Evolutionary conservation across 2,329 filamentous ascomycete species (phyloP).

Genomic region (Cytospora mali): DNA sequence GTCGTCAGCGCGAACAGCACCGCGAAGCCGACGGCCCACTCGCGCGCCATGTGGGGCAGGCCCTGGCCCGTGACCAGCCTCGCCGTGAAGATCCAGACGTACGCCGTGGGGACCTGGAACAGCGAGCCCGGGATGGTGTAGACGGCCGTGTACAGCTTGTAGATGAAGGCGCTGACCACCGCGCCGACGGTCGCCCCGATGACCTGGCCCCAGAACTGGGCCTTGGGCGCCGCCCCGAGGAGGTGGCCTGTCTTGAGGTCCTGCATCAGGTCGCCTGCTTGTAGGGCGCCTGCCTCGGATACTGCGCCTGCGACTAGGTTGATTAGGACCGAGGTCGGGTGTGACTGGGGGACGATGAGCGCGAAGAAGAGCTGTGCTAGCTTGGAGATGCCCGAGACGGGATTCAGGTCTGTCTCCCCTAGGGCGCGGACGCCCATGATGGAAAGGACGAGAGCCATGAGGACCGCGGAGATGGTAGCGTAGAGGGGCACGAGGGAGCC

Average conservation of each 20-base stretch:
- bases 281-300: slow-evolving; percentile 64
- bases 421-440: slow-evolving; percentile 73
- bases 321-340: slow-evolving; percentile 87
- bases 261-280: slow-evolving; percentile 95
- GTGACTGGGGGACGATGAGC: slow-evolving; percentile 77
- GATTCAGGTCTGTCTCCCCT: slow-evolving; percentile 89
- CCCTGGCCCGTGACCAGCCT: slow-evolving; percentile 90
- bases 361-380: slow-evolving; percentile 95
- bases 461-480: slow-evolving; percentile 74
- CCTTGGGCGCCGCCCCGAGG: slow-evolving; percentile 86
- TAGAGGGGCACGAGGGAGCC: slow-evolving; percentile 78
- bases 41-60: slow-evolving; percentile 77
- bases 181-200: slow-evolving; percentile 88
- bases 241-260: slow-evolving; percentile 96
- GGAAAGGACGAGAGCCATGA: slow-evolving; percentile 78
- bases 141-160: slow-evolving; percentile 83
- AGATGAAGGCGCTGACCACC: slow-evolving; percentile 82
- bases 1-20: slow-evolving; percentile 74
- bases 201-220: slow-evolving; percentile 95
- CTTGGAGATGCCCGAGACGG: slow-evolving; percentile 95
- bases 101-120: slow-evolving; percentile 92
- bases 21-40: slow-evolving; percentile 78
- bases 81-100: slow-evolving; percentile 97
- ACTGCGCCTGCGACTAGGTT: slow-evolving; percentile 94
- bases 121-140: slow-evolving; percentile 86